Evolutionary conservation across 306 rosid genomes (phyloP), one percentile per base, ranked within the genome.

Genomic region (Herpetospermum pedunculosum): DNA sequence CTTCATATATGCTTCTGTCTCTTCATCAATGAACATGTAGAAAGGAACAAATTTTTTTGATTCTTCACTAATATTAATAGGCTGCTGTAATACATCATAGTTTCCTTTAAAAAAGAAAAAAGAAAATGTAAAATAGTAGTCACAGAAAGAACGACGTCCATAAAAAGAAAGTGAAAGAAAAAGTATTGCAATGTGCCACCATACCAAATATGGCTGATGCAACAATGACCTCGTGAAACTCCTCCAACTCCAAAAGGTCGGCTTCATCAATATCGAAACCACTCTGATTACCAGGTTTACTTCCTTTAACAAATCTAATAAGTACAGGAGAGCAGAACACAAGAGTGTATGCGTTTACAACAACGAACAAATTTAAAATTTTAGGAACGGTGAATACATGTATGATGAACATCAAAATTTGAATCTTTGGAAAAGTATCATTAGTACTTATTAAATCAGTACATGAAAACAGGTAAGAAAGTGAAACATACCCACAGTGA

Each of bases 201-300:
- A 50, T 75, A 75, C 78, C 78, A 75, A 75, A 75, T 60, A 75
- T 75, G 79, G 91, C 94, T 60, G 98, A 91, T 49, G 98, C 97
- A 83, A 94, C 98, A 84, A 94, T 94, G 81, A 91, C 80, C 32
- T 94, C 96, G 67, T 94, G 97, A 75, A 81, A 88, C 78, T 80
- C 87, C 84, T 86, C 89, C 87, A 94, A 81, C 88, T 91, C 97
- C 78, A 81, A 75, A 80, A 89, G 86, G 80, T 94, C 98, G 76
- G 75, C 84, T 84, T 94, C 96, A 72, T 94, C 95, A 80, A 94
- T 87, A 81, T 94, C 95, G 83, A 94, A 94, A 64, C 98, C 98
- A 71, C 95, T 89, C 74, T 41, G 87, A 46, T 82, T 75, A 72
- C 98, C 98, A 77, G 97, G 96, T 83, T 86, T 89, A 73, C 79